A percentile compares a stretch with the other conserved stretches of the same genome.
These are phyloP conservation scores for Primulina eburnea DNA, from an alignment of 257 asterid genomes.

Conservation along the genomic window DNA sequence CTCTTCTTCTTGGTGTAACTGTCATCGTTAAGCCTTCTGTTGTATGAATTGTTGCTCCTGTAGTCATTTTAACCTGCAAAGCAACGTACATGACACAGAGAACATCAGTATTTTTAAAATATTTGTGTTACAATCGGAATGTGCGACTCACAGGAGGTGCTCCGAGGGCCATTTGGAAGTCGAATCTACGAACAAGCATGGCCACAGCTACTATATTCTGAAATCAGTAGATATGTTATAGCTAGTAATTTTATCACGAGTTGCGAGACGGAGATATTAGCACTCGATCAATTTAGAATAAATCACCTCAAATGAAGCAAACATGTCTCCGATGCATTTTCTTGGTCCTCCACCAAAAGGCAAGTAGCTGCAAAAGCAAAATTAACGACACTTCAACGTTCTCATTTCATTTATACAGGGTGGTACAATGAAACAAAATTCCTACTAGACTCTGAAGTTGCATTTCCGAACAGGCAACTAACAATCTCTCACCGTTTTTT, in stretches of 20 bases:
- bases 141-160: conserved; percentile 87
- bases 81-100: neutral
- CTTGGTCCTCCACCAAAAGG: conserved; percentile 99
- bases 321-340: conserved; percentile 96
- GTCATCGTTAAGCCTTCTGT: conserved; percentile 89
- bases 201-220: conserved; percentile 83
- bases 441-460: neutral
- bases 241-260: conserved; percentile 12
- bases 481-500: neutral
- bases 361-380: conserved; percentile 60
- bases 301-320: conserved; percentile 89
- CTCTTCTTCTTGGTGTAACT: conserved; percentile 62
- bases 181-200: conserved; percentile 84
- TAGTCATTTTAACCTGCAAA: conserved; percentile 87
- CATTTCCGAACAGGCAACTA: neutral
- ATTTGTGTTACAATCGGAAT: neutral
- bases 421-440: neutral
- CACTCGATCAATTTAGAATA: conserved; percentile 7
- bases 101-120: neutral
- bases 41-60: conserved; percentile 98
- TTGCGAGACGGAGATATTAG: conserved; percentile 8
- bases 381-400: conserved; percentile 3
- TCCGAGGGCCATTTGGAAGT: conserved; percentile 83
- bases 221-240: conserved; percentile 16
- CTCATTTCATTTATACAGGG: neutral